Conservation (phyloP, 164 flowering plant genomes). For the Vitis amurensis region DNA sequence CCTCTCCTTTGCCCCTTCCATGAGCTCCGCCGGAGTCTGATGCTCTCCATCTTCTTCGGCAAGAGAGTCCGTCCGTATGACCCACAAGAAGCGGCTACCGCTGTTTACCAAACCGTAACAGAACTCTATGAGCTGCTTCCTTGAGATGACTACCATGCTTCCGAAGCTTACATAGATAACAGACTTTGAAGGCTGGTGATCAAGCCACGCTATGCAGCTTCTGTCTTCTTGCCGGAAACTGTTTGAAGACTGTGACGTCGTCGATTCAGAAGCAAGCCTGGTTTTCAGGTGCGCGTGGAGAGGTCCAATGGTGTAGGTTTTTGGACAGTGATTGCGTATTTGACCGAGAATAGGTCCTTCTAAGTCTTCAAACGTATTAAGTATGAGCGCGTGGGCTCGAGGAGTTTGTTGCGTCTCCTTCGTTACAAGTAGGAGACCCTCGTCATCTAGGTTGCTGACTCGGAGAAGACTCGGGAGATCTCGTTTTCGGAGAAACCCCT, state of each 20-base stretch:
- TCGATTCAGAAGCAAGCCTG: not conserved
- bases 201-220: slow-evolving; percentile 57
- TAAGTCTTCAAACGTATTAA: slow-evolving; percentile 48
- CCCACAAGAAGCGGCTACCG: slow-evolving; percentile 49
- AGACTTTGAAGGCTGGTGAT: slow-evolving; percentile 32
- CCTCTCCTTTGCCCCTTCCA: slow-evolving; percentile 24
- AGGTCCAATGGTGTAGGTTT: slow-evolving; percentile 48
- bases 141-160: slow-evolving; percentile 23
- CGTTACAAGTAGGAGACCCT: not conserved
- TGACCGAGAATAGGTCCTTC: slow-evolving; percentile 26
- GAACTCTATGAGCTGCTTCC: slow-evolving; percentile 37
- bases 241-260: not conserved
- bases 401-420: not conserved
- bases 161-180: slow-evolving; percentile 69
- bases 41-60: not conserved
- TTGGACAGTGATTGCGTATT: slow-evolving; percentile 20
- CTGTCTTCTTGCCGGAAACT: slow-evolving; percentile 39
- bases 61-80: slow-evolving; percentile 30
- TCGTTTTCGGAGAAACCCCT: slow-evolving; percentile 32
- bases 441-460: slow-evolving; percentile 7
- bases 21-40: slow-evolving; percentile 24
- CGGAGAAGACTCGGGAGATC: slow-evolving; percentile 41
- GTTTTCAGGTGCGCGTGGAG: slow-evolving; percentile 28
- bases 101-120: slow-evolving; percentile 53
- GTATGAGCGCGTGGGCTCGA: slow-evolving; percentile 25